Conservation (phyloP, 2,329 filamentous ascomycete species). For the Colletotrichum paranaense region DNA sequence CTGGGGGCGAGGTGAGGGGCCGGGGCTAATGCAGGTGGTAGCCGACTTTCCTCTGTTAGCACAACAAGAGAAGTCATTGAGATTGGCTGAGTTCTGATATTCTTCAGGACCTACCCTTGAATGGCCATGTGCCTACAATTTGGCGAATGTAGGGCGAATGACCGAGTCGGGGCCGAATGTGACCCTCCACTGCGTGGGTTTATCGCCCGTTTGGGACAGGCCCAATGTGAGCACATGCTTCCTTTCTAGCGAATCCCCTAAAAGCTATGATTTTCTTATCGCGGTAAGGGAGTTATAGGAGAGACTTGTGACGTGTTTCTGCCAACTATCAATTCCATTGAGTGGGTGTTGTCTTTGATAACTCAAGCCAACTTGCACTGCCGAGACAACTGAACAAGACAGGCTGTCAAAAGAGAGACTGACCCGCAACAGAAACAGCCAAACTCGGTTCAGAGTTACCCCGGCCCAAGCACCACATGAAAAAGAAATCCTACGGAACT, state of each 20-base stretch:
- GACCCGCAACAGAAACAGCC: neutral
- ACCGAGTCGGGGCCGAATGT: conserved; percentile 29
- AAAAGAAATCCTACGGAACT: neutral
- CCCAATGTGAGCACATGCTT: conserved; percentile 24
- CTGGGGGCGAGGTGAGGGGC: neutral
- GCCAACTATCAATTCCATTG: neutral
- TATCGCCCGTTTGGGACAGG: conserved; percentile 8
- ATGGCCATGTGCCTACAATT: conserved; percentile 22
- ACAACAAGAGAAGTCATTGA: neutral
- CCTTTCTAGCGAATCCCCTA: neutral
- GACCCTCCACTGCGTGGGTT: conserved; percentile 16
- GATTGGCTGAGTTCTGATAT: neutral
- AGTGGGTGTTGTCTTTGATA: neutral
- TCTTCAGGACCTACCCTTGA: conserved; percentile 15
- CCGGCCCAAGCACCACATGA: neutral
- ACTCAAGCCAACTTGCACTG: neutral
- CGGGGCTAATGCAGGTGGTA: conserved; percentile 34
- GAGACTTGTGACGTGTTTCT: neutral
- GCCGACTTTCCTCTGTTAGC: neutral
- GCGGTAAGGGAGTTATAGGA: neutral
- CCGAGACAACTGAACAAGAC: too few species aligned
- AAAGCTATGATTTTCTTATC: neutral
- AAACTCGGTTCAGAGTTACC: neutral
- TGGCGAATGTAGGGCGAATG: conserved; percentile 8
- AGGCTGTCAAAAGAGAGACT: neutral